Percentiles rank a stretch among this genome's conserved stretches.
Evolutionary conservation across 2,329 filamentous ascomycete species (phyloP).

Genomic region (Cladosporium sphaerospermum): DNA sequence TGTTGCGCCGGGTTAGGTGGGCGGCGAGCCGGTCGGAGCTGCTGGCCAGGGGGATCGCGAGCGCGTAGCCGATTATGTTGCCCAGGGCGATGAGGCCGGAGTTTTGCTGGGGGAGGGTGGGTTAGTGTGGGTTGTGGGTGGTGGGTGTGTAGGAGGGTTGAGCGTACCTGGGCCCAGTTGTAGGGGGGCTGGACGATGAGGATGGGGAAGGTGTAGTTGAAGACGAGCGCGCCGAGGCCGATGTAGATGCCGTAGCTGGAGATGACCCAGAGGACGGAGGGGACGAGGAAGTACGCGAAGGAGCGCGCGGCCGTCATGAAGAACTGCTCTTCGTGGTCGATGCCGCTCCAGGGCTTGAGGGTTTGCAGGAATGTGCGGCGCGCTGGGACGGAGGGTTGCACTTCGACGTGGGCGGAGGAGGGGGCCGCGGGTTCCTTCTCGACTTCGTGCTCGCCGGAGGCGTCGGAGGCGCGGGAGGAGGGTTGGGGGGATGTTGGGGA

Average conservation of each 20-base stretch:
- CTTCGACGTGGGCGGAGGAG: constrained; percentile 21
- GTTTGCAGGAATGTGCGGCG: constrained; percentile 27
- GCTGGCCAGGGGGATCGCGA: constrained; percentile 30
- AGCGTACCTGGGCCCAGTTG: constrained; percentile 21
- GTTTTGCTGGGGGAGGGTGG: constrained; percentile 15
- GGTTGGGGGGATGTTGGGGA: constrained; percentile 9
- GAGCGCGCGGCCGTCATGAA: constrained; percentile 31
- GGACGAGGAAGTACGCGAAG: constrained; percentile 33
- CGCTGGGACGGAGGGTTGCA: constrained; percentile 21
- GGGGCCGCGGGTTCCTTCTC: constrained; percentile 18
- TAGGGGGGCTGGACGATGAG: constrained; percentile 31
- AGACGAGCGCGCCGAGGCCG: constrained; percentile 32
- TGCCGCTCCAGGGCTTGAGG: constrained; percentile 29
- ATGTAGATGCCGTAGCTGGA: constrained; percentile 35
- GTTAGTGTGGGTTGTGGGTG: constrained; percentile 4
- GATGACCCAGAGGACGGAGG: constrained; percentile 34
- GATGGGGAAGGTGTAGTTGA: constrained; percentile 35
- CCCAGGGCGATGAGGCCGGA: constrained; percentile 28
- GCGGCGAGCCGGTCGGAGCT: constrained; percentile 28
- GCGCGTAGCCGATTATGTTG: constrained; percentile 30
- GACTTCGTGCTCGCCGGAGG: constrained; percentile 15
- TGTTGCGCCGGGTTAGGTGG: constrained; percentile 24
- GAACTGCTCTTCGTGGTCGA: constrained; percentile 30
- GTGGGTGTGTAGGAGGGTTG: background rate
- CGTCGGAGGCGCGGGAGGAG: constrained; percentile 6